Percentiles rank a stretch among this genome's conserved stretches.
phyloP scores from a whole-genome alignment of 306 rosid species.

The Boehmeria nivea region DNA sequence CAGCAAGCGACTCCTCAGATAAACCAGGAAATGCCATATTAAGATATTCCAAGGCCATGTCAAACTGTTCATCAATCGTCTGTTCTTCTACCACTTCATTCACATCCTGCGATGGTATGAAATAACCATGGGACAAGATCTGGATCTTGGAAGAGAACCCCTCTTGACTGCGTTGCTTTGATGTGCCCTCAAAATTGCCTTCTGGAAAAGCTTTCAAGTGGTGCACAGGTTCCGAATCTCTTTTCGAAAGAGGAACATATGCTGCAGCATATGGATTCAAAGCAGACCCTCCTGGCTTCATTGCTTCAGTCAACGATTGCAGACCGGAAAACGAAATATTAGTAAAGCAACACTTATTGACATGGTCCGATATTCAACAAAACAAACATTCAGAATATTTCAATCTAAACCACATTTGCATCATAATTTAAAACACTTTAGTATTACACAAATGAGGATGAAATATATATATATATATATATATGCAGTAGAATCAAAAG shows the following conservation, averaged over 20 bases:
- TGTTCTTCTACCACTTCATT: slow-evolving; percentile 33
- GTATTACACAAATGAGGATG: no score
- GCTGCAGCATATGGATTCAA: slow-evolving; percentile 80
- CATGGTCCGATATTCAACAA: no score
- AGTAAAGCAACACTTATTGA: slow-evolving; percentile 10
- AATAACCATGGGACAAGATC: slow-evolving; percentile 27
- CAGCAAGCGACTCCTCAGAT: slow-evolving; percentile 58
- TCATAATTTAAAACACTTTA: no score
- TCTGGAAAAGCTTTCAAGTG: slow-evolving; percentile 8
- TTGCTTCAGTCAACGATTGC: slow-evolving; percentile 20
- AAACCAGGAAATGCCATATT: slow-evolving; percentile 55
- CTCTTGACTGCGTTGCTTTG: slow-evolving; percentile 19
- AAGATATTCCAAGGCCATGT: slow-evolving; percentile 68
- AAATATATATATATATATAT: no score
- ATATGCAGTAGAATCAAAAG: no score
- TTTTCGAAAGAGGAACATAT: slow-evolving; percentile 61
- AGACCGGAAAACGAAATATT: slow-evolving; percentile 6
- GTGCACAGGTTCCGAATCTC: slow-evolving; percentile 31
- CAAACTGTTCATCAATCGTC: slow-evolving; percentile 42
- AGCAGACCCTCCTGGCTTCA: slow-evolving; percentile 53
- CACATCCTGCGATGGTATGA: slow-evolving; percentile 32
- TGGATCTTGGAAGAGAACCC: slow-evolving; percentile 27
- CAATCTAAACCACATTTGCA: no score
- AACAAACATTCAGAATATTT: no score
- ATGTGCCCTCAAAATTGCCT: no score